Base-by-base conservation (phyloP, 805 yeast genomes). In the Kuraishia cidri region DNA sequence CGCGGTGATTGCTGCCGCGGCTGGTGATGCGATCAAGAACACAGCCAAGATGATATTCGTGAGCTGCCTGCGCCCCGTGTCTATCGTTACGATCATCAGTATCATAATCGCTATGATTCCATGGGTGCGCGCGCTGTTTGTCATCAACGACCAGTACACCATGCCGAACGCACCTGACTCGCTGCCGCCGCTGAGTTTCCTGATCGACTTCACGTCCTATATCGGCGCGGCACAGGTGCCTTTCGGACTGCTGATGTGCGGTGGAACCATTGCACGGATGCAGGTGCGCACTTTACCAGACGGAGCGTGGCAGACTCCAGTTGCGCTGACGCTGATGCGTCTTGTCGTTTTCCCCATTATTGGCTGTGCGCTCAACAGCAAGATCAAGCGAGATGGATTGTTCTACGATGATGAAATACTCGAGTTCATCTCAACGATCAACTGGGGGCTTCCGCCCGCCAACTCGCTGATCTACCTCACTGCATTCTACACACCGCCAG, bases 181-280 rank as follows among this genome's bases (percentile, higher is more conserved):
- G 1, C 63, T 66, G 35, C 97, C 97, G 0, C 88, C 94, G 0
- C 62, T 90, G 20, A 85, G 85, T 23, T 88, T 88, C 42, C 35
- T 88, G 4, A 82, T 90, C 75, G 95, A 90, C 49, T 74, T 79
- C 42, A 66, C 90, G 0, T 50, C 72, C 2, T 90, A 90, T 49
- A 61, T 90, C 6, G 95, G 95, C 0, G 75, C 75, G 18, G 96
- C 96, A 0, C 75, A 83, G 31, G 95, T 90, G 22, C 97, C 97
- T 1, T 55, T 85, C 37, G 97, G 97, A 0, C 60, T 90, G 38
- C 52, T 85, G 29, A 48, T 90, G 37, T 55, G 90, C 19, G 97
- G 97, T 2, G 95, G 90, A 12, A 86, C 95, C 2, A 74, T 90
- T 26, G 82, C 95, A 1, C 61, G 96, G 30, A 64, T 90, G 32